Conservation (phyloP, 2,329 filamentous ascomycete genomes). For the Stromatinia cepivora region DNA sequence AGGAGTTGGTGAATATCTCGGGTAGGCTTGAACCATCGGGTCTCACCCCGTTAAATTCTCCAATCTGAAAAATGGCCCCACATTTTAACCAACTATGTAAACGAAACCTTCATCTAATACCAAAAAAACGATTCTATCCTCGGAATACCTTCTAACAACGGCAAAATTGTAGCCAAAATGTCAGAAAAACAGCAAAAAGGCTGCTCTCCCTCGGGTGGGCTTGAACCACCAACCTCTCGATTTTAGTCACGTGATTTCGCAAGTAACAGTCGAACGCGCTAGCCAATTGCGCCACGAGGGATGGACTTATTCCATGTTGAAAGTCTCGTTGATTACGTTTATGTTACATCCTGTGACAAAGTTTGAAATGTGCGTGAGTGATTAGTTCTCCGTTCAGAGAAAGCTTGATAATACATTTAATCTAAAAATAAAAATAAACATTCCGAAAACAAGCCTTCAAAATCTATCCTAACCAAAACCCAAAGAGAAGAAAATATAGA, state of each 20-base stretch:
- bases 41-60: too few species aligned
- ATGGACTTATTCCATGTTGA: background rate
- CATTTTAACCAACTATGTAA: background rate
- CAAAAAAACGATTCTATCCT: background rate
- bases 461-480: background rate
- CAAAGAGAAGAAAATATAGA: background rate
- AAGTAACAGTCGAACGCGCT: slow-evolving; percentile 21
- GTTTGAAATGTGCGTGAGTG: too few species aligned
- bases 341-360: too few species aligned
- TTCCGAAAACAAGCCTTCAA: background rate
- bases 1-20: too few species aligned
- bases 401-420: too few species aligned
- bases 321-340: too few species aligned
- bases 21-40: too few species aligned
- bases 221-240: slow-evolving; percentile 21
- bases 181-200: background rate
- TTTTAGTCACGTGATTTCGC: background rate
- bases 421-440: background rate
- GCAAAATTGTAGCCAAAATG: too few species aligned
- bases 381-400: too few species aligned
- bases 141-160: accelerated
- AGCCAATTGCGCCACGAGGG: too few species aligned
- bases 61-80: background rate
- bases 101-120: background rate
- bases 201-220: slow-evolving; percentile 11